These are phyloP conservation scores for Phytophthora quininea DNA, from an alignment of 352 stramenopile genomes.

Conservation along the genomic window DNA sequence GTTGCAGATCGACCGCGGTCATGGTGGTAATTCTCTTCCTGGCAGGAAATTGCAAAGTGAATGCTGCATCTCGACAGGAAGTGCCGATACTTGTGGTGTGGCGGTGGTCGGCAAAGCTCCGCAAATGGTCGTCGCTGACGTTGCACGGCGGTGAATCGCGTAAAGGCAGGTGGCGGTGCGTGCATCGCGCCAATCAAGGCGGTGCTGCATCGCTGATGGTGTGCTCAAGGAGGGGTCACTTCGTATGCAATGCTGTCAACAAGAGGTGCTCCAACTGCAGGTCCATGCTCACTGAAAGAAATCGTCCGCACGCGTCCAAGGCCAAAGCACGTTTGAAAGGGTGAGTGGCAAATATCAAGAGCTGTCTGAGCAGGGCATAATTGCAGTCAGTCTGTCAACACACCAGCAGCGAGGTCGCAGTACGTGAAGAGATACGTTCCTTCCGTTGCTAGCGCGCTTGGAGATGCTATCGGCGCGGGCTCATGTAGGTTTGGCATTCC, in stretches of 20 bases:
- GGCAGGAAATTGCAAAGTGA: conserved; percentile 21
- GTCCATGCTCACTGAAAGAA: not conserved
- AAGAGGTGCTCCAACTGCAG: not conserved
- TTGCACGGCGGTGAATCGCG: not conserved
- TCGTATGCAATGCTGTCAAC: not conserved
- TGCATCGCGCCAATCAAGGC: conserved; percentile 28
- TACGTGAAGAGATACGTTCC: not conserved
- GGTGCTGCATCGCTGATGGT: not conserved
- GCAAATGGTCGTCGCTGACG: conserved; percentile 1
- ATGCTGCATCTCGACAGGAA: conserved; percentile 1
- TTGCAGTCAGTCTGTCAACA: not conserved
- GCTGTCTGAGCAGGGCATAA: not conserved
- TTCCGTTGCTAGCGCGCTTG: not conserved
- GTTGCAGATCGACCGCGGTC: conserved; percentile 17
- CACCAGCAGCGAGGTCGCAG: not conserved
- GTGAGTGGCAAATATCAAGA: not conserved
- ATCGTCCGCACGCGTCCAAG: not conserved
- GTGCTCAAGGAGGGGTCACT: conserved; percentile 5
- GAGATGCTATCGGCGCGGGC: not conserved
- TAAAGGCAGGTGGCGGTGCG: conserved; percentile 4
- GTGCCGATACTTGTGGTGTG: no score
- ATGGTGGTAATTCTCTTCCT: conserved; percentile 1
- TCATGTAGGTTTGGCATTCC: not conserved
- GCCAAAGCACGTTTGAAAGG: not conserved
- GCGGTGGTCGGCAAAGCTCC: not conserved